phyloP scores from a whole-genome alignment of 495 filamentous ascomycete species.

The Cladorrhinum samala region DNA sequence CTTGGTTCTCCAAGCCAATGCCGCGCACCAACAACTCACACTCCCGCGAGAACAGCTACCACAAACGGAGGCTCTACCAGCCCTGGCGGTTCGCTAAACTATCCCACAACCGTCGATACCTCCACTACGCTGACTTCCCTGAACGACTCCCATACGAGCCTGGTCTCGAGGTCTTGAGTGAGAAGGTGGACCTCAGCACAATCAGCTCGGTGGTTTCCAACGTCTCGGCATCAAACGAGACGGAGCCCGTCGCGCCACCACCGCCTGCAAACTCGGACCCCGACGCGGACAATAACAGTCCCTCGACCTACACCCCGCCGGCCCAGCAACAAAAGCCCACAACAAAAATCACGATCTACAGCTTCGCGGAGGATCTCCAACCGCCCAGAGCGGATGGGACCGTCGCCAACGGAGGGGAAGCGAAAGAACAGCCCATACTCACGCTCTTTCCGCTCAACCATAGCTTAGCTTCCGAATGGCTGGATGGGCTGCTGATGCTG shows the following conservation, averaged over 20 bases:
- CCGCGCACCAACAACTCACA: constrained; percentile 28
- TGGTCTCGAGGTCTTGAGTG: constrained; percentile 62
- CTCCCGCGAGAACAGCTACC: constrained; percentile 25
- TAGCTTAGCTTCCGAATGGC: constrained; percentile 87
- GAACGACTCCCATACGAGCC: constrained; percentile 58
- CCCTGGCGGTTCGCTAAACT: constrained; percentile 79
- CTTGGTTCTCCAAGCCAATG: constrained; percentile 73
- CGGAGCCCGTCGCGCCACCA: constrained; percentile 39
- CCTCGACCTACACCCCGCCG: constrained; percentile 25
- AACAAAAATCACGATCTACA: constrained; percentile 90
- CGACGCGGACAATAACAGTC: constrained; percentile 33
- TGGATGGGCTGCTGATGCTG: constrained; percentile 92
- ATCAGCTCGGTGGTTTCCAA: constrained; percentile 94
- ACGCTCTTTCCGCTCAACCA: constrained; percentile 77
- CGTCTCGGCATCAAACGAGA: constrained; percentile 56
- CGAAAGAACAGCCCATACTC: constrained; percentile 57
- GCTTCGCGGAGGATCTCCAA: constrained; percentile 43
- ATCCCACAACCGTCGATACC: constrained; percentile 82
- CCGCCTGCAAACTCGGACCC: not conserved
- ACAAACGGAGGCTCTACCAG: constrained; percentile 34
- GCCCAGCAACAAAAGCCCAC: constrained; percentile 38
- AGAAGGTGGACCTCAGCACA: constrained; percentile 83
- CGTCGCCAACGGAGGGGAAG: constrained; percentile 25
- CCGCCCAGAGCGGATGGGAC: not conserved
- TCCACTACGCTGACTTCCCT: constrained; percentile 90